Conservation (phyloP, 306 rosid genomes). For the Morella rubra region DNA sequence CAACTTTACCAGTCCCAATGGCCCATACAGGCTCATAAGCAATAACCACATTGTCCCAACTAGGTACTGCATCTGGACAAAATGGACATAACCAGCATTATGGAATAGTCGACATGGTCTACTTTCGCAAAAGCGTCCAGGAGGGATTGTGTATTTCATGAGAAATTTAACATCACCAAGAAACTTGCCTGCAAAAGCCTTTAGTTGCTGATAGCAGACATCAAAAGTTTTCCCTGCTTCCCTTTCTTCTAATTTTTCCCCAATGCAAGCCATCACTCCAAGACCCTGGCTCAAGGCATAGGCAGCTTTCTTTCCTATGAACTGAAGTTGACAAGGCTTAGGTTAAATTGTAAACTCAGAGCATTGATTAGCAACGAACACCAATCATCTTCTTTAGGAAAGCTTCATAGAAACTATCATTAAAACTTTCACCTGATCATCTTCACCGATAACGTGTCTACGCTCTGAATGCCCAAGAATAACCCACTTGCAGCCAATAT, state of each 20-base stretch:
- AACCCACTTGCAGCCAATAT: constrained; percentile 90
- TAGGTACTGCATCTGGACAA: constrained; percentile 77
- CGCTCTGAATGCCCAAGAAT: constrained; percentile 98
- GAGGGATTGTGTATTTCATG: background rate
- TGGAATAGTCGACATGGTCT: constrained; percentile 1
- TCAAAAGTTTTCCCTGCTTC: constrained; percentile 98
- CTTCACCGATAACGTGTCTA: constrained; percentile 93
- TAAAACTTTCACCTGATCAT: constrained; percentile 68
- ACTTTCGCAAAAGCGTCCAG: background rate
- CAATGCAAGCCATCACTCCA: constrained; percentile 97
- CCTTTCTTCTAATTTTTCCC: constrained; percentile 85
- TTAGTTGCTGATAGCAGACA: constrained; percentile 74
- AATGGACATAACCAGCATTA: constrained; percentile 16
- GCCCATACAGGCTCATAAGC: constrained; percentile 99
- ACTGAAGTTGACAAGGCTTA: constrained; percentile 54
- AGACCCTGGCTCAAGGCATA: constrained; percentile 93
- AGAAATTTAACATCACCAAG: constrained; percentile 22
- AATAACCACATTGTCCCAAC: constrained; percentile 90
- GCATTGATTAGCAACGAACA: constrained; percentile 20
- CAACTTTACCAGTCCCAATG: constrained; percentile 99
- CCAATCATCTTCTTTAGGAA: constrained; percentile 15
- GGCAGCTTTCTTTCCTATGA: constrained; percentile 95
- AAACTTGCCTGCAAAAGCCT: constrained; percentile 79
- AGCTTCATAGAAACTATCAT: constrained; percentile 13
- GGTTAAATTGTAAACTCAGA: constrained; percentile 26